Percentiles rank a stretch among this genome's conserved stretches.
Conservation (phyloP, 495 filamentous ascomycete genomes). For the Podospora bellae-mahoneyi region DNA sequence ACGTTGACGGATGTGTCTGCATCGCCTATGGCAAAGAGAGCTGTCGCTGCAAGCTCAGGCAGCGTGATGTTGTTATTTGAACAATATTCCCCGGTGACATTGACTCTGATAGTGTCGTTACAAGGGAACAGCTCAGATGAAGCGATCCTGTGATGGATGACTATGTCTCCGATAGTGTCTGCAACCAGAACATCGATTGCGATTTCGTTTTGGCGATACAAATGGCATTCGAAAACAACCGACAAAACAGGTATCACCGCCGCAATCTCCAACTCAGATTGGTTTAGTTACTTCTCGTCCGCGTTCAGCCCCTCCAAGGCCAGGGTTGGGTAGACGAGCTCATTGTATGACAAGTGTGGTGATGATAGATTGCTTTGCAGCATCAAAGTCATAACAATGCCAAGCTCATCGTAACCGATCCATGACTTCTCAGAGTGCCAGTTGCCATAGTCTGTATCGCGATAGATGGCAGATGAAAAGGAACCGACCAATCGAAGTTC, state of each 20-base stretch:
- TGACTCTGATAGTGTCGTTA: conserved; percentile 2
- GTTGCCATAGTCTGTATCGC: background rate
- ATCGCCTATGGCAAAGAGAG: background rate
- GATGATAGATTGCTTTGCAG: background rate
- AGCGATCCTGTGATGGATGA: too few relatives aligned
- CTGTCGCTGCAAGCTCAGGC: background rate
- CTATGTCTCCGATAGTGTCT: too few relatives aligned
- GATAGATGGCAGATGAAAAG: background rate
- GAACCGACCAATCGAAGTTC: background rate
- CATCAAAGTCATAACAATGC: background rate
- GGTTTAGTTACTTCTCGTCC: background rate
- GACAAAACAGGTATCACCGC: background rate
- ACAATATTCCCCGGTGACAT: conserved; percentile 1
- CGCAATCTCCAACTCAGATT: background rate
- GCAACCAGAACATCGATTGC: background rate
- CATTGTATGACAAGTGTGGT: background rate
- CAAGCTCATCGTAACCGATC: background rate
- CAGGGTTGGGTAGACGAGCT: background rate
- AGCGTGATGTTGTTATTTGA: too few relatives aligned
- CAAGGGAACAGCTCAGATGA: background rate
- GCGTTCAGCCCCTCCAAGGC: background rate
- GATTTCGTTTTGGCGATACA: background rate
- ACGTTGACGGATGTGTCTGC: background rate
- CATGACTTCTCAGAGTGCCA: too few relatives aligned
- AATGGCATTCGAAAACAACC: background rate